These are phyloP conservation scores for Penicillium tannophilum DNA, from an alignment of 495 filamentous ascomycete genomes.

Conservation along the genomic window DNA sequence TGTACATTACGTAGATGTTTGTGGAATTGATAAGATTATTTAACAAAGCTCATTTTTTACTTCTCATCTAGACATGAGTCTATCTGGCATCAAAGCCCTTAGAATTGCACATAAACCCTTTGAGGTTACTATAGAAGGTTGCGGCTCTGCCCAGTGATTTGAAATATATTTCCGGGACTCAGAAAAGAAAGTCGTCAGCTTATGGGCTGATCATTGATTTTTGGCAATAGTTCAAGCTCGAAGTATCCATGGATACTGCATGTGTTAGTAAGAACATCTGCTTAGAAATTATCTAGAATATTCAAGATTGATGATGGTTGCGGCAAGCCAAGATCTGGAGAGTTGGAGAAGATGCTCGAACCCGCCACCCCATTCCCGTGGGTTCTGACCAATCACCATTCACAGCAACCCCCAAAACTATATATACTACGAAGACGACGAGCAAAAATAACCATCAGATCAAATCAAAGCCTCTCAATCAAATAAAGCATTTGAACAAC, in stretches of 20 bases:
- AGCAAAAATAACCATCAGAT: background rate
- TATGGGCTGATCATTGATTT: background rate
- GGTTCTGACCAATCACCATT: slow-evolving; percentile 17
- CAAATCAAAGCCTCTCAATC: background rate
- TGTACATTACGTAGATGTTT: slow-evolving; percentile 1
- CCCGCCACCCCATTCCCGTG: slow-evolving; percentile 19
- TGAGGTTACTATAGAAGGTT: no score
- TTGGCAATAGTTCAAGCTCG: background rate
- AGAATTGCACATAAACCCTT: no score
- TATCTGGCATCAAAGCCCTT: no score
- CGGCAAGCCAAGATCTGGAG: slow-evolving; percentile 5
- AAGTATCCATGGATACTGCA: background rate
- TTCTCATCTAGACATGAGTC: no score
- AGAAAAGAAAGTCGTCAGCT: background rate
- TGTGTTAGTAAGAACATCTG: background rate
- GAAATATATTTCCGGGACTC: background rate
- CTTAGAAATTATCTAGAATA: slow-evolving; percentile 6
- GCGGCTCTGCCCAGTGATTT: background rate
- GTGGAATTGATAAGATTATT: background rate
- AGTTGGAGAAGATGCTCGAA: slow-evolving; percentile 20
- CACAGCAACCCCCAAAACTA: background rate
- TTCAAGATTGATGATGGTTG: background rate
- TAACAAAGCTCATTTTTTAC: background rate
- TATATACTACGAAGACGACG: background rate
- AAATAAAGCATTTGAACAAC: background rate